A percentile compares a stretch with the other conserved stretches of the same genome.
Evolutionary conservation across 176 grass and related monocot genomes (phyloP).

Genomic region (Saccharum spontaneum): DNA sequence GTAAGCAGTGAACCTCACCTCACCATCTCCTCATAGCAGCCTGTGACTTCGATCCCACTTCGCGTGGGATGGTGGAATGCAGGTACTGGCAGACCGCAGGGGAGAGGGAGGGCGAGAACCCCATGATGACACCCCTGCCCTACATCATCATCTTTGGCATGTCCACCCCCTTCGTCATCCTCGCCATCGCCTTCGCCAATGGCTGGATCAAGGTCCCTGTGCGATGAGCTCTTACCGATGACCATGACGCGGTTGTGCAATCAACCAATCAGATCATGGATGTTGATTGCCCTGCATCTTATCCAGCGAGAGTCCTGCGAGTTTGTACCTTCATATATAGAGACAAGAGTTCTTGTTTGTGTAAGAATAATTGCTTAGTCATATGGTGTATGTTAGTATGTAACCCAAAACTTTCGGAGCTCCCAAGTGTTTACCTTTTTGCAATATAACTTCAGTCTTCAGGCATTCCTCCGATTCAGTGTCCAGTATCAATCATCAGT

Average conservation of each 20-base stretch:
- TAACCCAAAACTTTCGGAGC: not conserved
- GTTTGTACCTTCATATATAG: conserved; percentile 26
- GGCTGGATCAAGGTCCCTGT: conserved; percentile 80
- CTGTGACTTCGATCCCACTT: not conserved
- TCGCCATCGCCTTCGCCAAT: conserved; percentile 91
- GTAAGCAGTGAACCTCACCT: conserved; percentile 39
- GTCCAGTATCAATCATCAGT: not conserved
- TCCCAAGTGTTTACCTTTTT: not conserved
- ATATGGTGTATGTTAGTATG: not conserved
- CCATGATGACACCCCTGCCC: conserved; percentile 83
- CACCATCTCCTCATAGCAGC: not conserved
- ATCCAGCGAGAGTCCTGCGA: not conserved
- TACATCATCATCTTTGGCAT: conserved; percentile 98
- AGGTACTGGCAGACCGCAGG: conserved; percentile 93
- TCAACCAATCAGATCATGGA: not conserved
- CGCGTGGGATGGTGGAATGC: conserved; percentile 23
- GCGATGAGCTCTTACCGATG: conserved; percentile 26
- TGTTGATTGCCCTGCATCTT: not conserved
- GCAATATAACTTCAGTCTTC: not conserved
- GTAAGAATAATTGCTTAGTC: not conserved
- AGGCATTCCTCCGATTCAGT: not conserved
- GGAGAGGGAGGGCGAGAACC: conserved; percentile 93
- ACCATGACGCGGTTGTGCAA: not conserved
- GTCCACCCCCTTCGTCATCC: conserved; percentile 91
- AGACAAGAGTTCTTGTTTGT: conserved; percentile 15